Percentiles rank a stretch among this genome's conserved stretches.
phyloP scores from a whole-genome alignment of 805 yeast genomes.

The Saccharomycopsis babjevae region DNA sequence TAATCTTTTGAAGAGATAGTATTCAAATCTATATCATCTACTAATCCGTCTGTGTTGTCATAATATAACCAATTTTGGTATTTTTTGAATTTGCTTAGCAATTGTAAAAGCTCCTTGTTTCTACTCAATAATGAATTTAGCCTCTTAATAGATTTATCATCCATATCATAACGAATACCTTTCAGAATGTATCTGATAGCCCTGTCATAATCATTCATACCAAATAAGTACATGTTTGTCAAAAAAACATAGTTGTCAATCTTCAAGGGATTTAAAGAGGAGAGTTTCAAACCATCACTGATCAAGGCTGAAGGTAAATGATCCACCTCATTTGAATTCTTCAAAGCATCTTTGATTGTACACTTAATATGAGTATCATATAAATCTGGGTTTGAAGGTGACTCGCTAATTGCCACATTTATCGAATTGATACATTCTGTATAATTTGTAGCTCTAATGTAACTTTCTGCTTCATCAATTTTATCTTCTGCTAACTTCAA shows the following conservation, averaged over 20 bases:
- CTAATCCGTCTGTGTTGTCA: conserved; percentile 24
- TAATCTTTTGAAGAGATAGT: conserved; percentile 32
- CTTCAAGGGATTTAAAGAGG: conserved; percentile 9
- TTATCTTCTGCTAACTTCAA: conserved; percentile 10
- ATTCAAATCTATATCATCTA: conserved; percentile 31
- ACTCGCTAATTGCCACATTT: conserved; percentile 7
- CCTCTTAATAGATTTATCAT: conserved; percentile 45
- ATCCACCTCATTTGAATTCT: conserved; percentile 5
- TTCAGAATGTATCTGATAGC: conserved; percentile 45
- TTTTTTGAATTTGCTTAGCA: conserved; percentile 36
- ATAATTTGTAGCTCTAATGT: background rate
- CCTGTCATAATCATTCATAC: conserved; percentile 41
- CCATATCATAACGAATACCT: conserved; percentile 75
- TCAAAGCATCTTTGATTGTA: conserved; percentile 9
- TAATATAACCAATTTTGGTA: conserved; percentile 30
- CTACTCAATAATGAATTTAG: conserved; percentile 32
- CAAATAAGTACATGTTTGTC: conserved; percentile 36
- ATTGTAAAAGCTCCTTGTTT: conserved; percentile 28
- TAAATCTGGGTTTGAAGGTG: conserved; percentile 8
- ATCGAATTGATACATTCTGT: conserved; percentile 12
- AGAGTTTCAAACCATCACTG: conserved; percentile 11
- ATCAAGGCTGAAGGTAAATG: conserved; percentile 10
- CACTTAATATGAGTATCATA: conserved; percentile 13
- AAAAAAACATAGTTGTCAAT: conserved; percentile 16
- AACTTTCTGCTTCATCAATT: background rate